A percentile compares a stretch with the other conserved stretches of the same genome.
phyloP scores from a whole-genome alignment of 495 filamentous ascomycete species.

The Neurospora sp. region DNA sequence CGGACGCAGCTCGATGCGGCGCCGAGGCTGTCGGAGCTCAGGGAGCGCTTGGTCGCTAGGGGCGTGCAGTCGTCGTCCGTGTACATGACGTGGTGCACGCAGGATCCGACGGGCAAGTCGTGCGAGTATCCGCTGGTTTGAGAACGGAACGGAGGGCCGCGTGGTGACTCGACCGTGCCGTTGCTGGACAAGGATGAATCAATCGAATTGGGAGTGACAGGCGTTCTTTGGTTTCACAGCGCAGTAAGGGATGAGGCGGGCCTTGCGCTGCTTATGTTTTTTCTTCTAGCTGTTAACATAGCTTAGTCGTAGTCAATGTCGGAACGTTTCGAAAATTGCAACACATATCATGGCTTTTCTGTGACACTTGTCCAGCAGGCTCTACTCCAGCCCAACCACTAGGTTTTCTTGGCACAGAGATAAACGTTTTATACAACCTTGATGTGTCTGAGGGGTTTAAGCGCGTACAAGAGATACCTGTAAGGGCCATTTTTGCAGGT shows the following conservation, averaged over 20 bases:
- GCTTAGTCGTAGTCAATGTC: background rate
- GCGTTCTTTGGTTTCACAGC: background rate
- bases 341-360: background rate
- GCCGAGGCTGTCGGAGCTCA: conserved; percentile 56
- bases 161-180: background rate
- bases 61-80: conserved; percentile 53
- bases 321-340: background rate
- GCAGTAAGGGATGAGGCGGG: background rate
- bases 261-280: background rate
- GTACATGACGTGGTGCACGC: conserved; percentile 45
- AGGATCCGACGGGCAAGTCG: conserved; percentile 26
- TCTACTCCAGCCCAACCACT: background rate
- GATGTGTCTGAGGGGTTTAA: background rate
- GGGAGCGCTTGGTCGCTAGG: conserved; percentile 58
- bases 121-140: conserved; percentile 16
- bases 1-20: conserved; percentile 54
- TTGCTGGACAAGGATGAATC: background rate
- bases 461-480: background rate
- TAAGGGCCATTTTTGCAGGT: too few species aligned
- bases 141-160: background rate
- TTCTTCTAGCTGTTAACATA: background rate
- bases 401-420: background rate
- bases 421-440: background rate
- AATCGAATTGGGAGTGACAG: background rate
- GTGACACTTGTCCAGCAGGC: background rate